phyloP scores from a whole-genome alignment of 768 basidiomycete genomes.

The Lentinula detonsa region DNA sequence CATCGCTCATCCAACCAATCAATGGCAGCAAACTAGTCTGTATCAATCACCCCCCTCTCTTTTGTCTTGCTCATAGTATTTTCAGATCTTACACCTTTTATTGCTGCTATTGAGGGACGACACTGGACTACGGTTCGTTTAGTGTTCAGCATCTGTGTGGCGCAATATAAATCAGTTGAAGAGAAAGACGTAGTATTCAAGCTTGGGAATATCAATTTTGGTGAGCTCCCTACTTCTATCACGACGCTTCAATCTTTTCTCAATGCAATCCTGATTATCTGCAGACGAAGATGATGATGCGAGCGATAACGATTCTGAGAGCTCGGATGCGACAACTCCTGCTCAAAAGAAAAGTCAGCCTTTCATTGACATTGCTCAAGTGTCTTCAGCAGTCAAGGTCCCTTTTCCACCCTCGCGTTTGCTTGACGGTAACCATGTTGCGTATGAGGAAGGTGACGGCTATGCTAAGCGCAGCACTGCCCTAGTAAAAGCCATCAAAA shows the following conservation, averaged over 20 bases:
- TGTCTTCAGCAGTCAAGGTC: conserved; percentile 36
- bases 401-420: conserved; percentile 30
- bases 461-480: conserved; percentile 1
- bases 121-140: conserved; percentile 55
- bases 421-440: conserved; percentile 19
- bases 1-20: background rate
- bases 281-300: conserved; percentile 5
- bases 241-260: too few species aligned
- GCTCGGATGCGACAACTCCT: conserved; percentile 32
- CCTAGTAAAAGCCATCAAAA: conserved; percentile 30
- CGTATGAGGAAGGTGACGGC: background rate
- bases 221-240: conserved; percentile 14
- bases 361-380: conserved; percentile 46
- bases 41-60: background rate
- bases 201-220: conserved; percentile 24
- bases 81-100: conserved; percentile 44
- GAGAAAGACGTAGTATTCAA: conserved; percentile 26
- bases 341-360: conserved; percentile 28
- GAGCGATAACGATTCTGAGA: conserved; percentile 35
- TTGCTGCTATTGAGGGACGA: conserved; percentile 40
- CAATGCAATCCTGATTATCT: too few species aligned
- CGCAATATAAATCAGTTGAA: conserved; percentile 40
- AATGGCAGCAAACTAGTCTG: background rate
- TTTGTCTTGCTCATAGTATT: background rate
- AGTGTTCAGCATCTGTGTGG: conserved; percentile 48